Base-by-base conservation (phyloP, 345 rosid species). In the Abelmoschus esculentus region DNA sequence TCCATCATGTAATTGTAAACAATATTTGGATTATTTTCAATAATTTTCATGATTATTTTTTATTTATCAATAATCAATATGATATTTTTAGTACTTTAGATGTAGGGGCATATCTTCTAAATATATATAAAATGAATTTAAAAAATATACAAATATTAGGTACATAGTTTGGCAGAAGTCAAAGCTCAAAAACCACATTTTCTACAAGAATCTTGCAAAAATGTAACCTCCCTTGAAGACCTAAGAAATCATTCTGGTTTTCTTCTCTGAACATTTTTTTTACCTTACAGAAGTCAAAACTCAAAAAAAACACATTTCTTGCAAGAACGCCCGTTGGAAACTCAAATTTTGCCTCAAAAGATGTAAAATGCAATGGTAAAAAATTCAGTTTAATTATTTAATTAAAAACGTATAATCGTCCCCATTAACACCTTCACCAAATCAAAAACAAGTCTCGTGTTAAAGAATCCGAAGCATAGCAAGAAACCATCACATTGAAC, bases 151-250 rank as follows among this genome's bases (percentile, higher is more conserved):
- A 19, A 18, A 54, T 54, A 17, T 17, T 18, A 53, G 58, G 18
- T 53, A 53, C 58, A 53, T 6, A 7, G 26, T 53, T 53, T 7
- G 7, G 18, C 28, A 53, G 1, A 53, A 52, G 28, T 69, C 55
- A 55, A 46, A 13, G 22, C 67, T 38, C 47, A 14, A 0, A 8
- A 63, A 15, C 5, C 60, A 19, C 58, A 28, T 22, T 58, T 29
- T 17, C 55, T 34, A 36, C 17, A 22, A 29, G 7, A 44, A 58
- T 69, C 54, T 40, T 57, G 61, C 78, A 42, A 70, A 18, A 50
- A 34, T 4, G 13, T 17, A 38, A 40, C 18, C 52, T 18, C 38
- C 65, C 50, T 29, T 38, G 13, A 49, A 18, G 68, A n/a, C 49
- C 36, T 12, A 22, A 22, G 26, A 22, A 22, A 22, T 22, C 26